A percentile compares a stretch with the other conserved stretches of the same genome.
Evolutionary conservation across 177 flowering plant genomes (phyloP).

Genomic region (Vitis hybrid): DNA sequence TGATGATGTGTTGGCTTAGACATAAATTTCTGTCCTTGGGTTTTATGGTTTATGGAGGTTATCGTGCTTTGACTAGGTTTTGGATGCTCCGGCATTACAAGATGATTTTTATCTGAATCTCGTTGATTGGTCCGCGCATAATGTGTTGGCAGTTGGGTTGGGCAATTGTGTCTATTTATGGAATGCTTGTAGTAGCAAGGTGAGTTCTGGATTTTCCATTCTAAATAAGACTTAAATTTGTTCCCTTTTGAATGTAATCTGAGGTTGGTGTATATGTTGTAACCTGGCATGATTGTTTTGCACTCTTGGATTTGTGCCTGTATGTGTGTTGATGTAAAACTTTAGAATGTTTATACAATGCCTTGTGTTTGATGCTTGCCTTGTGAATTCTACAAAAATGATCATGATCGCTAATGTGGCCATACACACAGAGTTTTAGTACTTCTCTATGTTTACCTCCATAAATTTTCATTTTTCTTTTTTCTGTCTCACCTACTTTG

Average conservation of each 20-base stretch:
- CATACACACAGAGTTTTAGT: not conserved
- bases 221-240: not conserved
- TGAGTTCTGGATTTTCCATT: slow-evolving; percentile 15
- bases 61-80: slow-evolving; percentile 43
- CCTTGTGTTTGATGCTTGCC: no score
- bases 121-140: slow-evolving; percentile 95
- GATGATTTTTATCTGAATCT: slow-evolving; percentile 96
- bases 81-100: slow-evolving; percentile 97
- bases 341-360: no score
- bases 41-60: slow-evolving; percentile 5
- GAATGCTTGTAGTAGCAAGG: slow-evolving; percentile 99
- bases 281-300: not conserved
- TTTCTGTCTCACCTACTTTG: not conserved
- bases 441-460: not conserved
- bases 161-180: slow-evolving; percentile 92
- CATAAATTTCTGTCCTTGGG: not conserved
- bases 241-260: not conserved
- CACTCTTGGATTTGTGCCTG: not conserved
- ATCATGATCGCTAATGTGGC: no score
- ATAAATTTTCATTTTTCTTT: not conserved
- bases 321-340: not conserved
- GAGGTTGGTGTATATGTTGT: not conserved
- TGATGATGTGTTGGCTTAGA: slow-evolving; percentile 2
- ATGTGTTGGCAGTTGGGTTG: slow-evolving; percentile 92
- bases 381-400: no score